Percentiles rank a stretch among this genome's conserved stretches.
Evolutionary conservation across 164 flowering plant genomes (phyloP).

Genomic region (Nelumbo lutea): DNA sequence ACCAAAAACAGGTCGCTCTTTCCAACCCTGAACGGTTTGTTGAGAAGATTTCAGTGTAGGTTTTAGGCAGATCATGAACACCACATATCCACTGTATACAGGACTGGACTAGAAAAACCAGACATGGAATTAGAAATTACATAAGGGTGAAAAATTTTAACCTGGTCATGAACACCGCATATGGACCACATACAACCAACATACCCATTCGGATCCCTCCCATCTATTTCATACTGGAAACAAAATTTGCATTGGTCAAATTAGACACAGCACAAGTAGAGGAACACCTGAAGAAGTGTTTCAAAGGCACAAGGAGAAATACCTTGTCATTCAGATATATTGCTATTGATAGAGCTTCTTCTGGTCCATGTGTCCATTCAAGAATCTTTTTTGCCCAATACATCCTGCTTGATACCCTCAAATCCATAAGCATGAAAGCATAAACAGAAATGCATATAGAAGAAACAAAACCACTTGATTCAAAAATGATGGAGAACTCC

Average conservation of each 20-base stretch:
- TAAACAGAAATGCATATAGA: no score
- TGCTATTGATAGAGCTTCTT: conserved; percentile 77
- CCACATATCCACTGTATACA: no score
- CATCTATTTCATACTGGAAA: conserved; percentile 88
- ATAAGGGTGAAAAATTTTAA: conserved; percentile 13
- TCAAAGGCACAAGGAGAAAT: not conserved
- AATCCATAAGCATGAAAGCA: not conserved
- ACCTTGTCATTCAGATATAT: conserved; percentile 93
- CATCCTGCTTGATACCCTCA: conserved; percentile 51
- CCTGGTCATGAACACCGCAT: conserved; percentile 98
- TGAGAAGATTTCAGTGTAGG: no score
- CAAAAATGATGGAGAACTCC: no score
- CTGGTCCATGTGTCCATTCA: conserved; percentile 90
- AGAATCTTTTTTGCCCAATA: conserved; percentile 99
- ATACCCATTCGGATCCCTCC: conserved; percentile 93
- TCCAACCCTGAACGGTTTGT: conserved; percentile 64
- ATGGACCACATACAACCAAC: conserved; percentile 99
- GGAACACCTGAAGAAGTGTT: not conserved
- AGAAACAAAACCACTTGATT: not conserved
- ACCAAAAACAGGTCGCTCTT: conserved; percentile 80
- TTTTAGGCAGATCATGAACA: no score
- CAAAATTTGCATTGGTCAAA: not conserved
- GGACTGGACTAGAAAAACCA: no score
- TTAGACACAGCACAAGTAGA: no score
- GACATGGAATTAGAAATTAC: not conserved